A percentile compares a stretch with the other conserved stretches of the same genome.
These are phyloP conservation scores for Phytopythium kandeliae DNA, from an alignment of 352 stramenopile genomes.

Conservation along the genomic window DNA sequence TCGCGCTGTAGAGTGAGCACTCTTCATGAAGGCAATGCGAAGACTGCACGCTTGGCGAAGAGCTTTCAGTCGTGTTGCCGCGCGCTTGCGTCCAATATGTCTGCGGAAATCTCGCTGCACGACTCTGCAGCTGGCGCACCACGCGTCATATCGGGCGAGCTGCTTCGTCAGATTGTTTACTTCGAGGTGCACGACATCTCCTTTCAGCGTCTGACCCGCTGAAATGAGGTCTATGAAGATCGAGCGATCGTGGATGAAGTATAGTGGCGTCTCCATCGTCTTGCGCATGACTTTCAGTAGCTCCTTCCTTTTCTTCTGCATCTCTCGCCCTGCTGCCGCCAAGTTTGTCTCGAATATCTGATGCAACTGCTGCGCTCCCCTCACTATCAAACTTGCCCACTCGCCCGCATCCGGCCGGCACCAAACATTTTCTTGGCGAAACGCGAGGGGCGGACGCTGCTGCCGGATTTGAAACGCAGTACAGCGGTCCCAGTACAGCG, in stretches of 20 bases:
- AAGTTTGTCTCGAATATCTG: slow-evolving; percentile 66
- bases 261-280: slow-evolving; percentile 52
- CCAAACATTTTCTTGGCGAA: slow-evolving; percentile 52
- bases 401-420: slow-evolving; percentile 68
- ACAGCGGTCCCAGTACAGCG: slow-evolving; percentile 83
- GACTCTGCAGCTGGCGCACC: slow-evolving; percentile 35
- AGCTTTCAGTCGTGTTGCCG: slow-evolving; percentile 17
- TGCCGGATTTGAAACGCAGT: slow-evolving; percentile 60
- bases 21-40: background rate
- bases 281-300: slow-evolving; percentile 44
- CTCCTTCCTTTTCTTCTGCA: slow-evolving; percentile 34
- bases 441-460: slow-evolving; percentile 30
- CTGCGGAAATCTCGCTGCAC: slow-evolving; percentile 65
- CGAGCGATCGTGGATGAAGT: slow-evolving; percentile 40
- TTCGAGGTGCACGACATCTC: slow-evolving; percentile 70
- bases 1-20: slow-evolving; percentile 5
- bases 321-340: slow-evolving; percentile 45
- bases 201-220: slow-evolving; percentile 49
- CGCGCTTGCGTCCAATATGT: slow-evolving; percentile 25
- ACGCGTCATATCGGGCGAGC: slow-evolving; percentile 58
- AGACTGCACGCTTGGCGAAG: slow-evolving; percentile 12
- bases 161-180: slow-evolving; percentile 49
- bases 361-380: slow-evolving; percentile 57
- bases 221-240: slow-evolving; percentile 42
- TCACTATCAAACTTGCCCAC: slow-evolving; percentile 53